These are phyloP conservation scores for Exophiala xenobiotica DNA, from an alignment of 2,329 filamentous ascomycete genomes.

Conservation along the genomic window DNA sequence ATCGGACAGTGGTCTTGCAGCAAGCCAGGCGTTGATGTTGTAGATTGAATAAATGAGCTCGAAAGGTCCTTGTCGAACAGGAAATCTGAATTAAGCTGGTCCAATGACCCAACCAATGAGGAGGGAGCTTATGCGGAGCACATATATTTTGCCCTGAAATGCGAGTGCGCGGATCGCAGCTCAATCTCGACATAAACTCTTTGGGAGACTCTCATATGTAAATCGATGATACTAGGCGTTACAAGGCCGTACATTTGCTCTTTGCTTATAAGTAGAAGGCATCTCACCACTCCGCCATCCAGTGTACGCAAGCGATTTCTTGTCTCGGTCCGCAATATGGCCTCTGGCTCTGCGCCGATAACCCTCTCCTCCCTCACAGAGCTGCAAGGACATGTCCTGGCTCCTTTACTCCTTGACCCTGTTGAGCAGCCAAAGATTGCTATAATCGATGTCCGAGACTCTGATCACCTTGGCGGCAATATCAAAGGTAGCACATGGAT, in stretches of 20 bases:
- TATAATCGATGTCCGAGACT: slow-evolving; percentile 86
- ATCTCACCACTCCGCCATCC: not conserved
- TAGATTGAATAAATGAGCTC: too few species aligned
- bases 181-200: too few species aligned
- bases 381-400: slow-evolving; percentile 68
- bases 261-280: not conserved
- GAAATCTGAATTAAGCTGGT: too few species aligned
- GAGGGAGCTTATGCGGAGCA: too few species aligned
- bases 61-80: too few species aligned
- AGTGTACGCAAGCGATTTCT: not conserved
- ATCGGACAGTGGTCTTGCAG: too few species aligned
- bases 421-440: slow-evolving; percentile 55
- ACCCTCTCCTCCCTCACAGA: slow-evolving; percentile 64
- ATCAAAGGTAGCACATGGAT: slow-evolving; percentile 76
- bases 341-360: slow-evolving; percentile 43
- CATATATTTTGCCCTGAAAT: too few species aligned
- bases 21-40: too few species aligned
- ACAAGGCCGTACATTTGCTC: not conserved
- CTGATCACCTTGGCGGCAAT: slow-evolving; percentile 87
- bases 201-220: too few species aligned
- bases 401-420: slow-evolving; percentile 60
- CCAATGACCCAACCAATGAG: too few species aligned
- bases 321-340: slow-evolving; percentile 7
- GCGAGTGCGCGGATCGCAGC: too few species aligned
- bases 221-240: not conserved